Evolutionary conservation across 1,284 basidiomycete genomes (phyloP).

Genomic region (Trametes pubescens): DNA sequence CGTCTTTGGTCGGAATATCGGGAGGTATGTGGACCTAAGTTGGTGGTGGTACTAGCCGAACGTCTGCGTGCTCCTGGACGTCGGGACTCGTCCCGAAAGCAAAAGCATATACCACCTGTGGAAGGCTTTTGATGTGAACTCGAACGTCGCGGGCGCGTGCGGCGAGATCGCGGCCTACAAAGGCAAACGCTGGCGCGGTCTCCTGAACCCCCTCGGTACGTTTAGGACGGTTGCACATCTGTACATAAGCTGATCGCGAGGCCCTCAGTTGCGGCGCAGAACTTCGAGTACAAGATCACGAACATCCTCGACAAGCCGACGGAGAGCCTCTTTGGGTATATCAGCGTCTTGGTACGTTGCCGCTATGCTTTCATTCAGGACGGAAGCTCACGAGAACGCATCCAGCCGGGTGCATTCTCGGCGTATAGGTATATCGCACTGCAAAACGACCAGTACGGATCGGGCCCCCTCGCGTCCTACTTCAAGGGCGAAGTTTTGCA

Average conservation of each 20-base stretch:
- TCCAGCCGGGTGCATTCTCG: constrained; percentile 92
- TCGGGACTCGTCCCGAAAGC: constrained; percentile 88
- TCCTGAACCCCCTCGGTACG: constrained; percentile 87
- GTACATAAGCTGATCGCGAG: neutral
- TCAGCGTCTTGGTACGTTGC: constrained; percentile 73
- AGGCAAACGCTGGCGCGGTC: constrained; percentile 83
- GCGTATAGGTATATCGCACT: constrained; percentile 92
- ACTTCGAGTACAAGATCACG: constrained; percentile 94
- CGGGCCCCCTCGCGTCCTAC: constrained; percentile 93
- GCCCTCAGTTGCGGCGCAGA: constrained; percentile 86
- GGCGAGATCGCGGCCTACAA: constrained; percentile 96
- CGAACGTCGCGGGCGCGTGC: constrained; percentile 93
- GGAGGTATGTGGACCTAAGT: neutral
- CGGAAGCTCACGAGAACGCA: constrained; percentile 9
- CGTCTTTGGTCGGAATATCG: constrained; percentile 28
- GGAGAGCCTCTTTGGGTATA: constrained; percentile 94
- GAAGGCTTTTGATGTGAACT: constrained; percentile 95
- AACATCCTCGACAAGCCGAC: constrained; percentile 96
- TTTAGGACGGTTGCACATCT: neutral
- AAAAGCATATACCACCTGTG: constrained; percentile 93
- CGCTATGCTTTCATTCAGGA: no score
- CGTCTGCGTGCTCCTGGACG: constrained; percentile 90
- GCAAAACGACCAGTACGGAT: constrained; percentile 87
- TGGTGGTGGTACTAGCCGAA: constrained; percentile 65
- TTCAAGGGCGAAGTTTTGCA: constrained; percentile 96